phyloP scores from a whole-genome alignment of 2,329 filamentous ascomycete species.

The Arthrobotrys entomopaga region DNA sequence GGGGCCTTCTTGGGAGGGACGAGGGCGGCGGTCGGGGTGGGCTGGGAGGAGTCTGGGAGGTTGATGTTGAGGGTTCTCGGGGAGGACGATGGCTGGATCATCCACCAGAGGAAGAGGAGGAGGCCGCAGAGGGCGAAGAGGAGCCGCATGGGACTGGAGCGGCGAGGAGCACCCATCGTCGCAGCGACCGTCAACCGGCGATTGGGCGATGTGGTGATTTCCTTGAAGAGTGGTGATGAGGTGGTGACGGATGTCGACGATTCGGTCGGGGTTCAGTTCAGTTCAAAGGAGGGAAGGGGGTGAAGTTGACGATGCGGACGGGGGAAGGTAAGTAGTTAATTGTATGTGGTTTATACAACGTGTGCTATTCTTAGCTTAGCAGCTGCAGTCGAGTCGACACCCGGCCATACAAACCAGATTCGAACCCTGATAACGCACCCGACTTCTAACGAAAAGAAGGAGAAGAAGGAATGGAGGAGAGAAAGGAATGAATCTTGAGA shows the following conservation, averaged over 20 bases:
- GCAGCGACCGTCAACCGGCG: neutral
- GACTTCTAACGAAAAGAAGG: too few relatives aligned
- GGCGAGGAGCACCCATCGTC: constrained; percentile 73
- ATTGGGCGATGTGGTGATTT: neutral
- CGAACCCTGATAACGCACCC: too few relatives aligned
- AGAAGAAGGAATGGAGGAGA: too few relatives aligned
- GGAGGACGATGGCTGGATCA: constrained; percentile 68
- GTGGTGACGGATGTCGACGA: neutral
- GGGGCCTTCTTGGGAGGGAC: constrained; percentile 80
- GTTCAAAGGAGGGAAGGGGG: neutral
- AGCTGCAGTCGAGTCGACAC: too few relatives aligned
- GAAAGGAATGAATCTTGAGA: too few relatives aligned
- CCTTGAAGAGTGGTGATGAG: neutral
- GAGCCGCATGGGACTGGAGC: constrained; percentile 80
- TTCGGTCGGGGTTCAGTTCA: too few relatives aligned
- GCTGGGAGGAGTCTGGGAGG: constrained; percentile 72
- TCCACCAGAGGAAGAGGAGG: constrained; percentile 75
- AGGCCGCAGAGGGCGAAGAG: constrained; percentile 76
- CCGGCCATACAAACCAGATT: too few relatives aligned
- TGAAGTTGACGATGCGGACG: constrained; percentile 7
- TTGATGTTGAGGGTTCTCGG: constrained; percentile 63
- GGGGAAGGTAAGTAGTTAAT: too few relatives aligned
- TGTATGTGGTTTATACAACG: too few relatives aligned
- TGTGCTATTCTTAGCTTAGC: too few relatives aligned
- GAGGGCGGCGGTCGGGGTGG: constrained; percentile 78